Conservation (phyloP, 1,139 yeast genomes). For the Geotrichum australiense region DNA sequence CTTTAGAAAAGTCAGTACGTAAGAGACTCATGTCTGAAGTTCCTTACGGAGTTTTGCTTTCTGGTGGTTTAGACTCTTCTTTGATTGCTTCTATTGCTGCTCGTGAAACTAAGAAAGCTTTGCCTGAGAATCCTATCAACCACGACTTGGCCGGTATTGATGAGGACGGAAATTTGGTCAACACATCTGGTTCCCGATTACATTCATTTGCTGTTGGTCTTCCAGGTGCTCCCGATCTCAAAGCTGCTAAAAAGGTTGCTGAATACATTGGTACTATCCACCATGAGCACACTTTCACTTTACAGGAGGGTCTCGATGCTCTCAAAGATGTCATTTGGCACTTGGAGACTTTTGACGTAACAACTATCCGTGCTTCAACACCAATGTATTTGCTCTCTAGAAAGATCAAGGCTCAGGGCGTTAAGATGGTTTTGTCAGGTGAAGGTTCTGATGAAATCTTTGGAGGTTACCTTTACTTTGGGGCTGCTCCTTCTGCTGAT, state of each 20-base stretch:
- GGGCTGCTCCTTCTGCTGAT: conserved; percentile 84
- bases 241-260: conserved; percentile 96
- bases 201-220: conserved; percentile 97
- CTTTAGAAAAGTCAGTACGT: conserved; percentile 90
- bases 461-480: conserved; percentile 97
- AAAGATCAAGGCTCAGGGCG: conserved; percentile 98
- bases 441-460: conserved; percentile 99
- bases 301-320: conserved; percentile 95
- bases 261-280: conserved; percentile 86
- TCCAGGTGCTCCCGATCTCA: conserved; percentile 95
- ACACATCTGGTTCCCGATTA: conserved; percentile 73
- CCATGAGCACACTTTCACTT: conserved; percentile 95
- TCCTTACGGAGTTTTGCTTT: conserved; percentile 91
- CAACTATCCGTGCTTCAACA: conserved; percentile 97
- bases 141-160: conserved; percentile 84
- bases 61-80: conserved; percentile 96
- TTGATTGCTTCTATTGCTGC: conserved; percentile 96
- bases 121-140: conserved; percentile 41
- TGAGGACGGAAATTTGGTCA: conserved; percentile 68
- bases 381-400: conserved; percentile 96
- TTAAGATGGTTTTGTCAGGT: conserved; percentile 97
- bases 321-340: conserved; percentile 90
- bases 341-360: conserved; percentile 95
- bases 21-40: conserved; percentile 99
- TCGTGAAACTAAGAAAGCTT: conserved; percentile 83